phyloP scores from a whole-genome alignment of 176 grass and related monocot genomes.

The Carex scoparia region DNA sequence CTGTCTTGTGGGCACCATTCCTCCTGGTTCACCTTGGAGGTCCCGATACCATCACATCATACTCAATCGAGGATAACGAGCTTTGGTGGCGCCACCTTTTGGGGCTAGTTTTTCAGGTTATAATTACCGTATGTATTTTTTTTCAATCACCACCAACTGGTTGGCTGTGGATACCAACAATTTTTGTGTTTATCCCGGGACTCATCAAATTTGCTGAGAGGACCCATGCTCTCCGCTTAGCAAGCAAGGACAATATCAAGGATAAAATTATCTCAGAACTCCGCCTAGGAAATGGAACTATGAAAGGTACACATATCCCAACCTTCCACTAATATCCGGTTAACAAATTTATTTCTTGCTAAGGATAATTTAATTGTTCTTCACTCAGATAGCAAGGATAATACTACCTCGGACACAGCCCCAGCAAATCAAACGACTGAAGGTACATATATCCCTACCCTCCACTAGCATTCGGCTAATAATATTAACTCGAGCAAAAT shows the following conservation, averaged over 20 bases:
- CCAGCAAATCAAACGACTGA: slow-evolving; percentile 19
- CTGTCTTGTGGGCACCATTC: slow-evolving; percentile 30
- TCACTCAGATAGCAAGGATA: too few species aligned
- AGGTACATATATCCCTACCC: not conserved
- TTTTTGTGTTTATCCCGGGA: slow-evolving; percentile 43
- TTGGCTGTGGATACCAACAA: not conserved
- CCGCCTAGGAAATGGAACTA: slow-evolving; percentile 25
- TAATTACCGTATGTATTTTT: slow-evolving; percentile 33
- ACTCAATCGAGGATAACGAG: not conserved
- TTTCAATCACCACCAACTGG: slow-evolving; percentile 27
- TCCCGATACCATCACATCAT: slow-evolving; percentile 55
- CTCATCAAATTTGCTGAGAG: slow-evolving; percentile 43
- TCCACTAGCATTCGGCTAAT: too few species aligned
- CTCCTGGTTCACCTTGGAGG: slow-evolving; percentile 66
- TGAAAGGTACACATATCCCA: not conserved
- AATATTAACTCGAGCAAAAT: too few species aligned
- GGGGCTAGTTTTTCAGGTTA: slow-evolving; percentile 33
- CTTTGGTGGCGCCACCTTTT: slow-evolving; percentile 41
- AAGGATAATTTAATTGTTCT: too few species aligned
- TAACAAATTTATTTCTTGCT: not conserved
- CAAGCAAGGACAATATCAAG: slow-evolving; percentile 43
- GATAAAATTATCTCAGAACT: slow-evolving; percentile 48
- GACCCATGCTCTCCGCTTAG: slow-evolving; percentile 34
- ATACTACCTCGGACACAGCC: not conserved
- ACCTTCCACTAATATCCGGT: not conserved